A percentile compares a stretch with the other conserved stretches of the same genome.
phyloP scores from a whole-genome alignment of 768 basidiomycete genomes.

The Auricularia cornea region DNA sequence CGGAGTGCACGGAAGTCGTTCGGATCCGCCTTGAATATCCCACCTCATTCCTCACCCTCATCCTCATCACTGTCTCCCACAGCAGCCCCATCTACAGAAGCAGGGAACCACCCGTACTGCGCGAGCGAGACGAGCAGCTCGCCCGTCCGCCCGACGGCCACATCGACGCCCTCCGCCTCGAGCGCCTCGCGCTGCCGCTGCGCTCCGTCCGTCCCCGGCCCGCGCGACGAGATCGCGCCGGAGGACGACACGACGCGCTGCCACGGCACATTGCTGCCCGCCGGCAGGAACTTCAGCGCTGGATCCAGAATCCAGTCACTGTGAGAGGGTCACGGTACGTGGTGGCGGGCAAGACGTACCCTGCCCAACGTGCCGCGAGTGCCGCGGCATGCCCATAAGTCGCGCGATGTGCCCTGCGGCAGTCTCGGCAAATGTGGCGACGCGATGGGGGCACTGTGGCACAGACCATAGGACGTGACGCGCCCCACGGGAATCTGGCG shows the following conservation, averaged over 20 bases:
- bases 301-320: neutral
- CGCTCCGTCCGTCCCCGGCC: constrained; percentile 75
- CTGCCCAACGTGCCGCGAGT: constrained; percentile 78
- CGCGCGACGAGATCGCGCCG: constrained; percentile 72
- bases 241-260: constrained; percentile 65
- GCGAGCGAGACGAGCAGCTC: neutral
- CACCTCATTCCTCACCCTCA: no score
- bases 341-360: constrained; percentile 32
- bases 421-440: no score
- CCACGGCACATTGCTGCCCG: constrained; percentile 70
- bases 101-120: neutral
- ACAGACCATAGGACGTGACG: constrained; percentile 70
- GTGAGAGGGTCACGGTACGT: neutral
- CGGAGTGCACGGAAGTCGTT: no score
- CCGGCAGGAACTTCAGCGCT: constrained; percentile 74
- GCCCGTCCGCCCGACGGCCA: constrained; percentile 19
- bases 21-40: no score
- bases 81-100: neutral
- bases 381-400: constrained; percentile 67
- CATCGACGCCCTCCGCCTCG: constrained; percentile 76
- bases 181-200: constrained; percentile 67
- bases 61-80: neutral
- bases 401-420: constrained; percentile 72
- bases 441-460: neutral
- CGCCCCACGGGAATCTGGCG: constrained; percentile 57